A percentile compares a stretch with the other conserved stretches of the same genome.
These are phyloP conservation scores for Magnusiomyces suaveolens DNA, from an alignment of 1,139 yeast species.

Conservation along the genomic window DNA sequence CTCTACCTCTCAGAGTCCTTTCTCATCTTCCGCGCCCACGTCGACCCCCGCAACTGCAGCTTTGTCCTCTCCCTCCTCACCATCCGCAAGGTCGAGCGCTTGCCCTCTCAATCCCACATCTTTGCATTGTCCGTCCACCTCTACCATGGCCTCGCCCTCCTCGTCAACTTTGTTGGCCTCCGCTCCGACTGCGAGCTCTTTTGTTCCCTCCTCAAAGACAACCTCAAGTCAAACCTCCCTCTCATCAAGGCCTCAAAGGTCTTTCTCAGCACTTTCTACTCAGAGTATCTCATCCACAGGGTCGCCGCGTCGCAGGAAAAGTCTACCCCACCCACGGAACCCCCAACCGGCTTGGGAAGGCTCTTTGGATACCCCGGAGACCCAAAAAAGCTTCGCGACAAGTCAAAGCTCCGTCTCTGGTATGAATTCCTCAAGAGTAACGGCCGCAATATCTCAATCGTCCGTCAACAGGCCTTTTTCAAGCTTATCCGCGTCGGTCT, in stretches of 20 bases:
- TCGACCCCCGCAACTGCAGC: conserved; percentile 58
- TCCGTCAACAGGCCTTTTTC: conserved; percentile 68
- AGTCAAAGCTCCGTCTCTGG: conserved; percentile 86
- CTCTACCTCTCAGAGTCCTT: conserved; percentile 65
- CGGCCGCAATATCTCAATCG: conserved; percentile 73
- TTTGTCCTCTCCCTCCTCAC: conserved; percentile 69
- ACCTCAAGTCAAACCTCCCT: conserved; percentile 54
- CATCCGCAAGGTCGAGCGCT: conserved; percentile 73
- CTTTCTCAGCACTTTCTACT: conserved; percentile 66
- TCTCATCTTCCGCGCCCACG: conserved; percentile 61
- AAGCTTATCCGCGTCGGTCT: conserved; percentile 81
- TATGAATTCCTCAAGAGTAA: conserved; percentile 75
- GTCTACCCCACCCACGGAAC: conserved; percentile 32
- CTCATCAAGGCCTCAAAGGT: conserved; percentile 49
- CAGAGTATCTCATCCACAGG: conserved; percentile 61
- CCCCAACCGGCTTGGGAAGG: conserved; percentile 79
- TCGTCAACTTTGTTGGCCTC: conserved; percentile 68
- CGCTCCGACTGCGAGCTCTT: conserved; percentile 73
- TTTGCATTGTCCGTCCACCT: conserved; percentile 68
- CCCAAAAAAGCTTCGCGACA: conserved; percentile 64
- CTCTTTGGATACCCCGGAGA: conserved; percentile 84
- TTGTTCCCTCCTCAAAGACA: conserved; percentile 54
- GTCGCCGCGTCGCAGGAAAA: conserved; percentile 25
- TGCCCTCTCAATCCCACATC: conserved; percentile 67
- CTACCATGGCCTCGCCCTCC: conserved; percentile 53